These are phyloP conservation scores for Ophiostoma piceae DNA, from an alignment of 2,329 filamentous ascomycete genomes.

Conservation along the genomic window DNA sequence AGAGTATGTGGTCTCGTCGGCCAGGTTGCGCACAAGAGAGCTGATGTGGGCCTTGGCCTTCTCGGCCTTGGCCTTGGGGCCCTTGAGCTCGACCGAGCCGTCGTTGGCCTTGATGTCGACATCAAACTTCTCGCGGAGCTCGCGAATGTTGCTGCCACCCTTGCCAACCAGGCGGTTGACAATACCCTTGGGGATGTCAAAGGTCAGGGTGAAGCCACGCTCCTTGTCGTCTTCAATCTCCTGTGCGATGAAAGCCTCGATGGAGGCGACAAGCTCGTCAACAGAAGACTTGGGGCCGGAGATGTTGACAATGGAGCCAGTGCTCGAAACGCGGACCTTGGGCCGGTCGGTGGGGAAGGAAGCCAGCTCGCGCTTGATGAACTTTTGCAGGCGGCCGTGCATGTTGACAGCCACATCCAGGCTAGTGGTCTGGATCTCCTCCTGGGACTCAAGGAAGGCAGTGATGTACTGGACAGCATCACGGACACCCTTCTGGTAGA, in stretches of 20 bases:
- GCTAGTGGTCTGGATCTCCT: slow-evolving; percentile 45
- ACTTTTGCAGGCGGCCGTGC: slow-evolving; percentile 58
- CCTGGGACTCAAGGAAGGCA: slow-evolving; percentile 55
- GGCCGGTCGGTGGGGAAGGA: slow-evolving; percentile 53
- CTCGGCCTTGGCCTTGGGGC: slow-evolving; percentile 90
- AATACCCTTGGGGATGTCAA: slow-evolving; percentile 92
- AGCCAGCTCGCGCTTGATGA: slow-evolving; percentile 61
- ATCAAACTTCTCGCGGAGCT: slow-evolving; percentile 61
- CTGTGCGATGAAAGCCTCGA: slow-evolving; percentile 73
- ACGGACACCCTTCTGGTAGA: slow-evolving; percentile 51
- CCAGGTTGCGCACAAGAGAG: slow-evolving; percentile 71
- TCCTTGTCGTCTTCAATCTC: slow-evolving; percentile 92
- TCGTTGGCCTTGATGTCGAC: slow-evolving; percentile 84
- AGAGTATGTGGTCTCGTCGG: slow-evolving; percentile 81
- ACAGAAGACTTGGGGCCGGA: slow-evolving; percentile 72
- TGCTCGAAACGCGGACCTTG: slow-evolving; percentile 54
- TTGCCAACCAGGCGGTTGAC: slow-evolving; percentile 78
- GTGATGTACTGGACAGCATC: slow-evolving; percentile 53
- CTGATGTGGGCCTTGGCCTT: slow-evolving; percentile 77
- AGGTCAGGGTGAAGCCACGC: slow-evolving; percentile 76
- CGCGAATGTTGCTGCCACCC: slow-evolving; percentile 60
- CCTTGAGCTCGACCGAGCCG: slow-evolving; percentile 91
- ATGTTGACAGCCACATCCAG: slow-evolving; percentile 58
- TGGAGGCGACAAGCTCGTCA: slow-evolving; percentile 64
- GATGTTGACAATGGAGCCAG: slow-evolving; percentile 61